phyloP scores from a whole-genome alignment of 2,329 filamentous ascomycete genomes.

The Neonectria faginata region DNA sequence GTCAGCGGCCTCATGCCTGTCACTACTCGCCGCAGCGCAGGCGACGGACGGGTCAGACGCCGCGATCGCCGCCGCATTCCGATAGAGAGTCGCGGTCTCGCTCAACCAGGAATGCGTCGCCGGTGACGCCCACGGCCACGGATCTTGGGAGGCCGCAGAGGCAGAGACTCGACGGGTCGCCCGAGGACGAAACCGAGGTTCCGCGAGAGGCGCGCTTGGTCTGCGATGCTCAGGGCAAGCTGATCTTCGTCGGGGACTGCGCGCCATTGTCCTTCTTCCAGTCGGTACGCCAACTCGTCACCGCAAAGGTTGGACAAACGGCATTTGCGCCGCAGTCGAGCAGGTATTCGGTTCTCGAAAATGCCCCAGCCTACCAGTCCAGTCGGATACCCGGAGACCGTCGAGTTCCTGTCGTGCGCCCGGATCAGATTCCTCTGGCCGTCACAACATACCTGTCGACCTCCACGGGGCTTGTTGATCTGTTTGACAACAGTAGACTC shows the following conservation, averaged over 20 bases:
- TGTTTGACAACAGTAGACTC: slow-evolving; percentile 59
- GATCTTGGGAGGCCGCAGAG: slow-evolving; percentile 10
- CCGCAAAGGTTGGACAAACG: slow-evolving; percentile 59
- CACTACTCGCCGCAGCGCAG: slow-evolving; percentile 61
- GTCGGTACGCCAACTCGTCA: slow-evolving; percentile 65
- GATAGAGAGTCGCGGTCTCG: slow-evolving; percentile 32
- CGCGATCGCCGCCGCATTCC: slow-evolving; percentile 38
- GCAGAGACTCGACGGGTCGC: slow-evolving; percentile 28
- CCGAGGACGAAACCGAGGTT: slow-evolving; percentile 66
- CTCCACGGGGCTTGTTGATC: slow-evolving; percentile 60
- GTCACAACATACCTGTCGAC: slow-evolving; percentile 54
- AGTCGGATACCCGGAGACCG: slow-evolving; percentile 34
- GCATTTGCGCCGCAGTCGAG: slow-evolving; percentile 65
- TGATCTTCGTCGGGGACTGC: slow-evolving; percentile 68
- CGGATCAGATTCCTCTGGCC: slow-evolving; percentile 43
- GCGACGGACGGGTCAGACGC: slow-evolving; percentile 47
- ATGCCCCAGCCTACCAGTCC: slow-evolving; percentile 49
- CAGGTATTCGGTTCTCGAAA: slow-evolving; percentile 63
- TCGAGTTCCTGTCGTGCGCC: slow-evolving; percentile 45
- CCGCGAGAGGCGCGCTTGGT: slow-evolving; percentile 65
- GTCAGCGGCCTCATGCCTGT: slow-evolving; percentile 58
- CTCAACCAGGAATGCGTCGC: slow-evolving; percentile 35
- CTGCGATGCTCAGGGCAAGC: slow-evolving; percentile 64
- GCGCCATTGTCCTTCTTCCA: slow-evolving; percentile 68
- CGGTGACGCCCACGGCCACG: slow-evolving; percentile 29